These are phyloP conservation scores for Plasmodium blacklocki DNA, from an alignment of 169 alveolate genomes.

Conservation along the genomic window DNA sequence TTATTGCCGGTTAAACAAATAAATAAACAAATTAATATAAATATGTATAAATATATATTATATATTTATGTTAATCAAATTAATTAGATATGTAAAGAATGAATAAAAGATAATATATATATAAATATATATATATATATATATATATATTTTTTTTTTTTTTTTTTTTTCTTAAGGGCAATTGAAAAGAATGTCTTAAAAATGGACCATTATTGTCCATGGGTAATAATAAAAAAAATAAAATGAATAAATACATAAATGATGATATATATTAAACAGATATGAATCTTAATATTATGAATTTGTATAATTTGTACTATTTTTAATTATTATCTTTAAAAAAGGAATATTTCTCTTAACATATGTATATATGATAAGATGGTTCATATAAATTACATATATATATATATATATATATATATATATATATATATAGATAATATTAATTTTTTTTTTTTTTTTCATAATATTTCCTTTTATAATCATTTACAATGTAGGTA, in stretches of 20 bases:
- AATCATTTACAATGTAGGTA: constrained; percentile 16
- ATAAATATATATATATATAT: background rate
- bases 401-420: background rate
- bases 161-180: constrained; percentile 24
- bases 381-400: background rate
- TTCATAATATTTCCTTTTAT: too few relatives aligned
- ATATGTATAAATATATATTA: background rate
- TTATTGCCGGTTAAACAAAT: constrained; percentile 83
- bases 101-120: background rate
- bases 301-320: too few relatives aligned
- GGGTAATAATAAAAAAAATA: constrained; percentile 80
- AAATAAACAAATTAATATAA: too few relatives aligned
- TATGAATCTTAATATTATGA: too few relatives aligned
- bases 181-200: constrained; percentile 87
- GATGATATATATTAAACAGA: background rate
- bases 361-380: background rate
- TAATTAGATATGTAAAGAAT: background rate
- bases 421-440: background rate
- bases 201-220: constrained; percentile 95
- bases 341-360: too few relatives aligned
- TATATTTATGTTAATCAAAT: background rate
- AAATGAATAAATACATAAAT: background rate
- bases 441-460: too few relatives aligned
- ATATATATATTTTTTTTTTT: background rate
- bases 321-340: too few relatives aligned